Evolutionary conservation across 2,329 filamentous ascomycete genomes (phyloP), one percentile per base, ranked within the genome.

Genomic region (Colletotrichum liaoningense): DNA sequence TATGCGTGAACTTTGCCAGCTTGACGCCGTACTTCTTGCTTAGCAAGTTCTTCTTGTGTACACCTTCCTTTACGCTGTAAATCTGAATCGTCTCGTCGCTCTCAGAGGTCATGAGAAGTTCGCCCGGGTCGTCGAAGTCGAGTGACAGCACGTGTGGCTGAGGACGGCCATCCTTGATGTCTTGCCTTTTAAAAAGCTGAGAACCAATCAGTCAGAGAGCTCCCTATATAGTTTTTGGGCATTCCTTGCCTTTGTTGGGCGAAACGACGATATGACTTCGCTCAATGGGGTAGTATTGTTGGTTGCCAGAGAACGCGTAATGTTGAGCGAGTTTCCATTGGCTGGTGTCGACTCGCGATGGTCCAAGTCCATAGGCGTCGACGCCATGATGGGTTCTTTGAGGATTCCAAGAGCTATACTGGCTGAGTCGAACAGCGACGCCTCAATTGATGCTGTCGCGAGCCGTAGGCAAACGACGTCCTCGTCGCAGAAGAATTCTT

Each of bases 1-100:
- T 94, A 81, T 98, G 97, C 1, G 96, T 98, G 83, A 98, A 99
- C 78, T 94, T 93, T 49, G 97, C 97, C 69, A 98, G 89, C 81
- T 98, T 97, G 22, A 95, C 95, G 73, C 97, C 97, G 79, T 99
- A 99, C 82, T 99, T 99, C 81, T 98, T 97, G 84, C 94, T 97
- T 64, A 97, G 92, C 59, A 98, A 88, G 73, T 93, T 93, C 85
- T 98, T 98, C 59, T 95, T 94, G 77, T 95, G 93, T 74, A 94
- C 93, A 5, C 97, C 97, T 76, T 98, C 95, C 79, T 93, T 94
- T 75, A 97, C 93, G 79, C 97, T 97, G 86, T 97, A 99, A 38
- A 99, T 92, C 80, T 98, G 95, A 75, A 99, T 94, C 4, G 94
- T 97, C 81, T 98, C 95, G 83, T 99, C 97, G 85, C 94, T 95